phyloP scores from a whole-genome alignment of 768 basidiomycete species.

The Calocera viscosa region DNA sequence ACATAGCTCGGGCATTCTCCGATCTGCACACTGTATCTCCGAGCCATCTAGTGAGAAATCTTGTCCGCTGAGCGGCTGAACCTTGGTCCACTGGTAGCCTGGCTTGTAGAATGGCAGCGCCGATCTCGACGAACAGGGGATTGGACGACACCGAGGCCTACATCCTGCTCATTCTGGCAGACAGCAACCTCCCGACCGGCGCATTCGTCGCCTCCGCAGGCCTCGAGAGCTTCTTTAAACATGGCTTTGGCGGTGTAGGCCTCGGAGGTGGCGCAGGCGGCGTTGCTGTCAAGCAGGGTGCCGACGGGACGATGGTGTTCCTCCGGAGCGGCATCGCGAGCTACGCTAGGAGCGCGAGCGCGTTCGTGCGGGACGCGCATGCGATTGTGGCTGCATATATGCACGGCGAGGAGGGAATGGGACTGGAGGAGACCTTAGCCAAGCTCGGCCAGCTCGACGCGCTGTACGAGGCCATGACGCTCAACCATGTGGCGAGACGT shows the following conservation, averaged over 20 bases:
- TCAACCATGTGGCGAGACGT: conserved; percentile 78
- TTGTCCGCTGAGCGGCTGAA: too few relatives aligned
- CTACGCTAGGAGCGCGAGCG: conserved; percentile 63
- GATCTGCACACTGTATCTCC: too few relatives aligned
- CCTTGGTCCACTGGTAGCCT: too few relatives aligned
- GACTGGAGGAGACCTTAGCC: conserved; percentile 27
- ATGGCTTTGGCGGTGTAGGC: conserved; percentile 47
- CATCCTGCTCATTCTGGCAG: conserved; percentile 65
- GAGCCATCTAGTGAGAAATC: too few relatives aligned
- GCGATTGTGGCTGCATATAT: conserved; percentile 23
- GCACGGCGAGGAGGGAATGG: conserved; percentile 7
- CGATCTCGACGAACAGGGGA: not conserved
- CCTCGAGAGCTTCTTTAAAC: conserved; percentile 77
- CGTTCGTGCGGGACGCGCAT: conserved; percentile 70
- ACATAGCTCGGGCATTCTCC: not conserved
- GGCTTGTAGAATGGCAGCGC: too few relatives aligned
- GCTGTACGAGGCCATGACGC: conserved; percentile 70
- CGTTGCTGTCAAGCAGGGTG: conserved; percentile 8
- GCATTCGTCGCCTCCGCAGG: conserved; percentile 93
- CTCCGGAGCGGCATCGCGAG: conserved; percentile 59
- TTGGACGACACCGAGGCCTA: conserved; percentile 37
- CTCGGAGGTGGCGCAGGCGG: not conserved
- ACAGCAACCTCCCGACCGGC: conserved; percentile 92
- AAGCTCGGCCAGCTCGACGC: conserved; percentile 50
- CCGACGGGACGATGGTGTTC: conserved; percentile 36